Evolutionary conservation across 2,329 filamentous ascomycete genomes (phyloP), one percentile per base, ranked within the genome.

Genomic region (Dryadomyces quercus-mongolicae): DNA sequence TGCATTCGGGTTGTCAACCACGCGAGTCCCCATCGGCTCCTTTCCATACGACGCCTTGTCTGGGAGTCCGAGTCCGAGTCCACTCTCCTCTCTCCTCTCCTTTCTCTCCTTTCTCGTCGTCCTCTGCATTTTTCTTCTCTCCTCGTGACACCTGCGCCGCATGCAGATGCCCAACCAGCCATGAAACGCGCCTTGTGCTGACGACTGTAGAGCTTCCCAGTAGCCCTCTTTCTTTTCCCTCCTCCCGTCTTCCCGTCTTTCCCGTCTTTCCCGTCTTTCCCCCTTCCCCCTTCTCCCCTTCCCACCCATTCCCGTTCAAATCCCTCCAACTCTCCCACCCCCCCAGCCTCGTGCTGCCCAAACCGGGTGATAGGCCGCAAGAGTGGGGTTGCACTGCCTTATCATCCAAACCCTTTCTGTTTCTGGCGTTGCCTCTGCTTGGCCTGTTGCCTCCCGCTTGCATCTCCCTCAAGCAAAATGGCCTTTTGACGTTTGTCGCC

Each of bases 301-400:
- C 16, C 38, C 38, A 42, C 12, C 38, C 38, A 15, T 42, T 13
- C 38, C 38, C 12, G 12, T 13, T 5, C 38, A 42, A 13, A 9
- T 49, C 47, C n/a, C 22, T 9, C 47, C 18, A 16, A 7, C 20
- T 4, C 10, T 21, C 47, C 25, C 25, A 31, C 25, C 25, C 15
- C n/a, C 25, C 22, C 46, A 48, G 46, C 46, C 46, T 48, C 31
- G 46, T 18, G 7, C 21, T 45, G 43, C 10, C 8, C 18, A 2
- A 21, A 15, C 16, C 13, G 40, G 40, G 40, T 18, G 16, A 25
- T 42, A 38, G 51, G 31, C 51, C 13, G 51, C 38, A 42, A 42
- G 18, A 13, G 52, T 52, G 34, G 48, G 53, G 55, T 57, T 55
- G 42, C 55, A 57, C 25, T 55, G 55, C 49, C 49, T 55, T 51